phyloP scores from a whole-genome alignment of 768 basidiomycete genomes.

The Russula virescens region DNA sequence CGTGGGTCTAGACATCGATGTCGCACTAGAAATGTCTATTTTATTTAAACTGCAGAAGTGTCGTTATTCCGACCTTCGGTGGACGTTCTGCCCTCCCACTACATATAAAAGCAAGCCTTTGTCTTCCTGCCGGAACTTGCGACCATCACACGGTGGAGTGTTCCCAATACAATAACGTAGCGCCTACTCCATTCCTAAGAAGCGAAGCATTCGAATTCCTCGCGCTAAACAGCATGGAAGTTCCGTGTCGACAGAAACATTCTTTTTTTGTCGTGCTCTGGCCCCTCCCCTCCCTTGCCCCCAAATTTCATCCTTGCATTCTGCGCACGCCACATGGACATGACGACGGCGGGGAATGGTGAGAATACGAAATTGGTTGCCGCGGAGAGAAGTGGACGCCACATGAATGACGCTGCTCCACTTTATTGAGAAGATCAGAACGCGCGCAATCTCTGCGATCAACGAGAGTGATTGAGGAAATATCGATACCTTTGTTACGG shows the following conservation, averaged over 20 bases:
- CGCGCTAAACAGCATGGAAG: not conserved
- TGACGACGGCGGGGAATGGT: not conserved
- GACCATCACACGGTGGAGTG: not conserved
- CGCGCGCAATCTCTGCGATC: not conserved
- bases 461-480: slow-evolving; percentile 3
- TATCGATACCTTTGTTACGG: not conserved
- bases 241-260: not conserved
- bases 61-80: no score
- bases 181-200: not conserved
- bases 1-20: no score
- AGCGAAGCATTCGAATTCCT: no score
- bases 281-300: no score
- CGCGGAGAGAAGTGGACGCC: not conserved
- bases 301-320: not conserved
- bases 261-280: not conserved
- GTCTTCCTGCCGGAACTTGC: not conserved
- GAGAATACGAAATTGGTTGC: not conserved
- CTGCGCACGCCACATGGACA: not conserved
- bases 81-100: no score
- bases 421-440: not conserved
- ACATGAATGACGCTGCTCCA: slow-evolving; percentile 4
- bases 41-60: no score
- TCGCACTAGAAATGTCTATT: no score
- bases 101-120: not conserved
- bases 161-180: not conserved